These are phyloP conservation scores for Teunomyces barrocoloradensis DNA, from an alignment of 805 yeast genomes.

Conservation along the genomic window DNA sequence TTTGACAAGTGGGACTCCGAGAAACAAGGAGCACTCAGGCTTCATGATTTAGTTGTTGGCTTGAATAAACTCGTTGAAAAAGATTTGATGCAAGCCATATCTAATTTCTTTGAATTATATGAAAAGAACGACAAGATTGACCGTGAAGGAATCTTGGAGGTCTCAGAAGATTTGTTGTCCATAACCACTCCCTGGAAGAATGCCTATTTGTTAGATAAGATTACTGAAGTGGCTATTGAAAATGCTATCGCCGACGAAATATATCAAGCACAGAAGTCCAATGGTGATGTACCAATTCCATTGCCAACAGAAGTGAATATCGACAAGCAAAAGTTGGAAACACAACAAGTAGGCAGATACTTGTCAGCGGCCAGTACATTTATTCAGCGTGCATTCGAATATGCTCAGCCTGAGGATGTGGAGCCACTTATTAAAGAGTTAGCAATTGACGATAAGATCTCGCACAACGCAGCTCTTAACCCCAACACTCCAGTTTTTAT, in stretches of 20 bases:
- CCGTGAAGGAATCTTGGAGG: constrained; percentile 73
- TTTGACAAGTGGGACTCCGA: constrained; percentile 72
- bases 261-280: constrained; percentile 38
- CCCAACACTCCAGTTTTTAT: constrained; percentile 74
- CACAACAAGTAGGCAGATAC: constrained; percentile 73
- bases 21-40: constrained; percentile 51
- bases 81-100: constrained; percentile 75
- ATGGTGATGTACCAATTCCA: constrained; percentile 29
- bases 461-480: constrained; percentile 78
- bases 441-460: constrained; percentile 35
- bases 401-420: constrained; percentile 67
- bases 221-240: constrained; percentile 63
- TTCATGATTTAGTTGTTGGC: constrained; percentile 72
- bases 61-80: constrained; percentile 64
- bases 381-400: constrained; percentile 83
- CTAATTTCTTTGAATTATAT: constrained; percentile 76
- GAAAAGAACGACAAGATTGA: constrained; percentile 65
- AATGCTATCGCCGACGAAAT: constrained; percentile 65
- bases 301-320: constrained; percentile 60
- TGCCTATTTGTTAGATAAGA: constrained; percentile 58
- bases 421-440: constrained; percentile 37
- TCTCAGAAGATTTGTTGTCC: constrained; percentile 83
- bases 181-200: constrained; percentile 87
- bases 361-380: constrained; percentile 84
- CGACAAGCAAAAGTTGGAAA: constrained; percentile 60